phyloP scores from a whole-genome alignment of 495 filamentous ascomycete species.

The Amorphotheca resinae region DNA sequence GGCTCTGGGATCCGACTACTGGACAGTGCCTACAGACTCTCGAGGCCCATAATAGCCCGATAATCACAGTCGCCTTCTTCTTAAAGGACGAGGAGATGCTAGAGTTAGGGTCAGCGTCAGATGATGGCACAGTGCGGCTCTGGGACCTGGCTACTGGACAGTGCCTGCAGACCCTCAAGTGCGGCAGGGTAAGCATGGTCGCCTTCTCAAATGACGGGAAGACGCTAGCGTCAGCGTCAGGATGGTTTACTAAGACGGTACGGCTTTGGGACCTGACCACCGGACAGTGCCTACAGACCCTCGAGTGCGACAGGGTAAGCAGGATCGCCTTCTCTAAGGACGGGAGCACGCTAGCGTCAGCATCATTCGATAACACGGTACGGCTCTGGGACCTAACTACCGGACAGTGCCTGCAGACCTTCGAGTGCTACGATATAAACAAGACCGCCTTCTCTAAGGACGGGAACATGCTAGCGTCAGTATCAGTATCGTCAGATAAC shows the following conservation, averaged over 20 bases:
- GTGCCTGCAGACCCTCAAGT: constrained; percentile 11
- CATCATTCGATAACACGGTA: neutral
- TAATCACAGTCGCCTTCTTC: constrained; percentile 10
- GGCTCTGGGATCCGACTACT: constrained; percentile 3
- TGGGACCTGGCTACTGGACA: neutral
- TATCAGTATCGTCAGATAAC: constrained; percentile 22
- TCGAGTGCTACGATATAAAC: constrained; percentile 1
- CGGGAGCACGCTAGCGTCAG: neutral
- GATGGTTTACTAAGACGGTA: constrained; percentile 2
- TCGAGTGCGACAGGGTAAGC: constrained; percentile 2
- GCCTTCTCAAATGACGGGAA: constrained; percentile 18
- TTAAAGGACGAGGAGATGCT: constrained; percentile 6
- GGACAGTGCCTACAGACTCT: too few relatives aligned
- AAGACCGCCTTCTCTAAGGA: constrained; percentile 12
- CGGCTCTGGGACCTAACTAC: neutral
- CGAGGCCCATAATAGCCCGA: constrained; percentile 10
- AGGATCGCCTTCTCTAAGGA: constrained; percentile 6
- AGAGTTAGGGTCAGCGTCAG: neutral
- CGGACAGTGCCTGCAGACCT: constrained; percentile 6
- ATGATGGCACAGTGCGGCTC: neutral
- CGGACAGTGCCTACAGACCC: too few relatives aligned
- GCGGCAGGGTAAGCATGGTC: neutral
- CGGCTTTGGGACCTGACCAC: constrained; percentile 17
- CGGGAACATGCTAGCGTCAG: constrained; percentile 20
- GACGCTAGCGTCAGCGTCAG: constrained; percentile 13